These are phyloP conservation scores for Byssoonygena ceratinophila DNA, from an alignment of 2,329 filamentous ascomycete species.

Conservation along the genomic window DNA sequence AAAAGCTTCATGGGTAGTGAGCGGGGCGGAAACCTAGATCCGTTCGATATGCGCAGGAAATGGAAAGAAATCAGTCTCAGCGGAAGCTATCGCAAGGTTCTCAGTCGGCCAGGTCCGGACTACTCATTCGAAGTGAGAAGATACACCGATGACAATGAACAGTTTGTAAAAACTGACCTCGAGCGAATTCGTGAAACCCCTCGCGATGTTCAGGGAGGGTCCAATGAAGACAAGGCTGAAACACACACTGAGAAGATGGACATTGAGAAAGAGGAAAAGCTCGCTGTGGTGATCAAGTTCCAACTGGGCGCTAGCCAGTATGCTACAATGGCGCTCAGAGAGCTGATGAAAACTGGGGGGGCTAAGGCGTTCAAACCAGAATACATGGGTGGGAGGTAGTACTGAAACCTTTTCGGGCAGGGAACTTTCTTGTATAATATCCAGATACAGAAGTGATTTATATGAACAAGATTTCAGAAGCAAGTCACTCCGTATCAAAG, in stretches of 20 bases:
- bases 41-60: conserved; percentile 71
- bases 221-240: conserved; percentile 9
- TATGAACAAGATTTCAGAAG: background rate
- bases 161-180: conserved; percentile 80
- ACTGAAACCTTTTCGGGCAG: background rate
- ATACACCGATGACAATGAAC: conserved; percentile 58
- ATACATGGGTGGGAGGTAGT: conserved; percentile 24
- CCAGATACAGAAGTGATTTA: background rate
- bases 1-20: conserved; percentile 71
- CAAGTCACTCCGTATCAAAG: too few species aligned
- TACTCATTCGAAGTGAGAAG: conserved; percentile 58
- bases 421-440: background rate
- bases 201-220: conserved; percentile 19
- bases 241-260: conserved; percentile 13
- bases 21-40: conserved; percentile 67
- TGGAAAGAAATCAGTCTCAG: conserved; percentile 82
- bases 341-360: conserved; percentile 61
- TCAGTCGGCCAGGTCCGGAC: conserved; percentile 56
- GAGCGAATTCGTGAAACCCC: conserved; percentile 50
- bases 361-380: conserved; percentile 53
- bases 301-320: conserved; percentile 71
- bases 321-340: conserved; percentile 70
- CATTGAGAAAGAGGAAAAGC: conserved; percentile 36
- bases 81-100: conserved; percentile 76
- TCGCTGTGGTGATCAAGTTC: conserved; percentile 62